A percentile compares a stretch with the other conserved stretches of the same genome.
Conservation (phyloP, 2,329 filamentous ascomycete species). For the Cordyceps farinosa region DNA sequence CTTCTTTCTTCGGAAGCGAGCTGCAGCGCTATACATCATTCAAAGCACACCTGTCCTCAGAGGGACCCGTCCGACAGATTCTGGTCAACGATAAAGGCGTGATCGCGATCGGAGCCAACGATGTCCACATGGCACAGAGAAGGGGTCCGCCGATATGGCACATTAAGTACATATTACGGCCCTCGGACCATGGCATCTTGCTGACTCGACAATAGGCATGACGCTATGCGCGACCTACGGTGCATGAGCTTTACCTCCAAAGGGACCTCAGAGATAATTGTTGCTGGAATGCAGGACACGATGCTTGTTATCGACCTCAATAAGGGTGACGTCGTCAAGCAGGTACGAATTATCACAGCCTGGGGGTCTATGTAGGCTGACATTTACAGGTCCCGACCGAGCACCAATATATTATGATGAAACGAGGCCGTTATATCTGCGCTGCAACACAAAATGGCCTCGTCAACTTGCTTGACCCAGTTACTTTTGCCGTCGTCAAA, state of each 20-base stretch:
- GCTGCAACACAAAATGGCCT: conserved; percentile 79
- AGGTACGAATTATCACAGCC: conserved; percentile 39
- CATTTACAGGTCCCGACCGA: conserved; percentile 60
- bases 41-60: conserved; percentile 67
- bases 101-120: conserved; percentile 75
- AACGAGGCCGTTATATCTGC: conserved; percentile 84
- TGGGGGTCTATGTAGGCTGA: conserved; percentile 27
- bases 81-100: conserved; percentile 89
- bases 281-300: conserved; percentile 78
- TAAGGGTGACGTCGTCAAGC: conserved; percentile 69
- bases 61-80: conserved; percentile 82
- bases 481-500: conserved; percentile 73
- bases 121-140: conserved; percentile 83
- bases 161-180: conserved; percentile 54
- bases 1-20: conserved; percentile 82
- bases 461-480: conserved; percentile 81
- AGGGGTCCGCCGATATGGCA: conserved; percentile 87
- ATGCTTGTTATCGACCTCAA: conserved; percentile 75
- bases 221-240: conserved; percentile 78
- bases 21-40: conserved; percentile 89
- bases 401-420: conserved; percentile 86
- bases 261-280: conserved; percentile 76
- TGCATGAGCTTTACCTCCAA: conserved; percentile 97
- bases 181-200: neutral
- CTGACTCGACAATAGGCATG: conserved; percentile 45